A percentile compares a stretch with the other conserved stretches of the same genome.
phyloP scores from a whole-genome alignment of 129 eudicot genomes.

The Logfia minima region DNA sequence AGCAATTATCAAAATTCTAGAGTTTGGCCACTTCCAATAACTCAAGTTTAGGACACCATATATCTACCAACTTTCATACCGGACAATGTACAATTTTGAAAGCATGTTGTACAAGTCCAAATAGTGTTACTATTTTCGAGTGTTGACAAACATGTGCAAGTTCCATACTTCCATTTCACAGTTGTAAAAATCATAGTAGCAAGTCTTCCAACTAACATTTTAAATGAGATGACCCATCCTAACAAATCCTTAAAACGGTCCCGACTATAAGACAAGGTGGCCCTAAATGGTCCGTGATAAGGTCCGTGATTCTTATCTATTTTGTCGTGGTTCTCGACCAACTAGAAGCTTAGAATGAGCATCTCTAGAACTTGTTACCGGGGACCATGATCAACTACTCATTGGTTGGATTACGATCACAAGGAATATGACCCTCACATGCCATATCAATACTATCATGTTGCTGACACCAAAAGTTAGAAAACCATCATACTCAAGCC shows the following conservation, averaged over 20 bases:
- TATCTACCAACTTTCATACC: background rate
- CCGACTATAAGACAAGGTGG: background rate
- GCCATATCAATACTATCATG: background rate
- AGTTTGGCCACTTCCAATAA: too few species aligned
- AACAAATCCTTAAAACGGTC: background rate
- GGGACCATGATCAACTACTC: conserved; percentile 1
- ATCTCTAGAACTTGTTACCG: background rate
- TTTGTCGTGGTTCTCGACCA: background rate
- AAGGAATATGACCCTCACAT: background rate
- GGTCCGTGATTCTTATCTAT: background rate
- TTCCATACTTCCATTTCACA: too few species aligned
- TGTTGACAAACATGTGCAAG: too few species aligned
- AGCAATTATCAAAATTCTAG: too few species aligned
- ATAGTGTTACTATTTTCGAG: background rate
- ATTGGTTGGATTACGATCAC: background rate
- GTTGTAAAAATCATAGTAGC: too few species aligned
- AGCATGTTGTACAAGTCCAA: conserved; percentile 7
- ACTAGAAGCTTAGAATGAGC: background rate
- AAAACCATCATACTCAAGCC: too few species aligned
- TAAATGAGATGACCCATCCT: background rate
- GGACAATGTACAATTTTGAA: background rate
- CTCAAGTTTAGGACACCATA: background rate
- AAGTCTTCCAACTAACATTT: background rate
- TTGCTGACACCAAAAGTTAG: too few species aligned
- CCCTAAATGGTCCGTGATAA: background rate